Evolutionary conservation across 2,329 filamentous ascomycete genomes (phyloP).

Genomic region (Fusarium euwallaceae): DNA sequence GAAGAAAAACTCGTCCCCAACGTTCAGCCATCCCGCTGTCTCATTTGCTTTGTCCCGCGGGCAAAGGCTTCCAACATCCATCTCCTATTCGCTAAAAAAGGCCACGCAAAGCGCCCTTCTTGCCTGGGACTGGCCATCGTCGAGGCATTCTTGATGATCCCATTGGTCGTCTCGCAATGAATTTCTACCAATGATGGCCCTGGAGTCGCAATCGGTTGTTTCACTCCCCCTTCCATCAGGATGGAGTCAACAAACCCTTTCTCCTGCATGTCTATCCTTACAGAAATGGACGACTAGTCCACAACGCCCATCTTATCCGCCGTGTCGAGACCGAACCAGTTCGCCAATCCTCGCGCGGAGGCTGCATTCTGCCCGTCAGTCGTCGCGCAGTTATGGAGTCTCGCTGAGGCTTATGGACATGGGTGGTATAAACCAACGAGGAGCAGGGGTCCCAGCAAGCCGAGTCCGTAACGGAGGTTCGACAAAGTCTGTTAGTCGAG

Average conservation of each 20-base stretch:
- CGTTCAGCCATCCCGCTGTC: constrained; percentile 14
- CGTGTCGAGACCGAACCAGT: constrained; percentile 35
- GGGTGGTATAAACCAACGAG: constrained; percentile 38
- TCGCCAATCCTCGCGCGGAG: constrained; percentile 42
- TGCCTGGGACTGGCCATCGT: constrained; percentile 29
- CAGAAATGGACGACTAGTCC: constrained; percentile 31
- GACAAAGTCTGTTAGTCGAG: constrained; percentile 23
- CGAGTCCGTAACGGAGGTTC: neutral
- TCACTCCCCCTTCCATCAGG: constrained; percentile 39
- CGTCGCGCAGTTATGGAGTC: constrained; percentile 28
- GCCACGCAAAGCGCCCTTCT: constrained; percentile 39
- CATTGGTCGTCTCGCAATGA: constrained; percentile 36
- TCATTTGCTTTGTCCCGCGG: constrained; percentile 32
- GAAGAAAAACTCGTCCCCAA: neutral
- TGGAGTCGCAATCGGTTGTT: constrained; percentile 32
- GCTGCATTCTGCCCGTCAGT: constrained; percentile 32
- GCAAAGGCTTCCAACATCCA: neutral
- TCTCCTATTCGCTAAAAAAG: constrained; percentile 40
- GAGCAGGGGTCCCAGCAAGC: constrained; percentile 10
- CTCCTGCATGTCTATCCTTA: constrained; percentile 43
- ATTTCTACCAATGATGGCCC: constrained; percentile 44
- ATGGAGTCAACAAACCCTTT: constrained; percentile 30
- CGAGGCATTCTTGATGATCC: constrained; percentile 17
- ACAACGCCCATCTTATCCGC: constrained; percentile 32
- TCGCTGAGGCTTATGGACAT: constrained; percentile 34